Evolutionary conservation across 2,329 filamentous ascomycete species (phyloP), one percentile per base, ranked within the genome.

Genomic region (Fusarium secorum): DNA sequence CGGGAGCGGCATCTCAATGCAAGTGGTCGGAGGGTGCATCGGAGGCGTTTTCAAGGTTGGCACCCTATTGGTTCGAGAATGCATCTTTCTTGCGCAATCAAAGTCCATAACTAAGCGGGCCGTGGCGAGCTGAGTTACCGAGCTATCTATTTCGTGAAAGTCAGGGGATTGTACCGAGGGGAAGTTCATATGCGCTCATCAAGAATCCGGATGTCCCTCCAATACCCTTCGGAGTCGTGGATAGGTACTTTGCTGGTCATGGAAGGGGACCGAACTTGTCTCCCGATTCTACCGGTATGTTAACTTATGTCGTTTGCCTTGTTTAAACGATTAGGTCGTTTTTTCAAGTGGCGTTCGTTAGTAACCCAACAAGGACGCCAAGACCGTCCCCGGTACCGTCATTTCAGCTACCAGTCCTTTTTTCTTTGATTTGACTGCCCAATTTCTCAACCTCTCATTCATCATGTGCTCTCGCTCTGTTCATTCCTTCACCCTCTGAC

Each of bases 351-450:
- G 69, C 69, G 69, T 48, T 46, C 65, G 52, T 60, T 55, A 70
- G 41, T 53, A 58, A 48, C 69, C 54, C 57, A 72, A 70, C 57
- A 72, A 63, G 69, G 68, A 54, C 66, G 69, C 65, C 69, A 70
- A 72, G 70, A 44, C 57, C 57, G 45, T 66, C 70, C 69, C 69
- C 57, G 22, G 69, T 44, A 58, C 66, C 51, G 61, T 72, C 70
- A 72, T 72, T 72, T 72, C 61, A 70, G 49, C 56, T 63, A 18
- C 68, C 38, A 53, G 70, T 62, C 44, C 60, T 60, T 68, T 65
- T 52, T 66, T 30, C 52, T 51, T 52, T 61, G 33, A 46, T 60
- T 58, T 54, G 60, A 60, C 51, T 33, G 58, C 39, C 56, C 68
- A 69, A 53, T 55, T 64, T 51, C 61, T 63, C 67, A 62, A 71